These are phyloP conservation scores for Vickermania ingenoplastis DNA, from an alignment of 208 protist genomes.

Conservation along the genomic window DNA sequence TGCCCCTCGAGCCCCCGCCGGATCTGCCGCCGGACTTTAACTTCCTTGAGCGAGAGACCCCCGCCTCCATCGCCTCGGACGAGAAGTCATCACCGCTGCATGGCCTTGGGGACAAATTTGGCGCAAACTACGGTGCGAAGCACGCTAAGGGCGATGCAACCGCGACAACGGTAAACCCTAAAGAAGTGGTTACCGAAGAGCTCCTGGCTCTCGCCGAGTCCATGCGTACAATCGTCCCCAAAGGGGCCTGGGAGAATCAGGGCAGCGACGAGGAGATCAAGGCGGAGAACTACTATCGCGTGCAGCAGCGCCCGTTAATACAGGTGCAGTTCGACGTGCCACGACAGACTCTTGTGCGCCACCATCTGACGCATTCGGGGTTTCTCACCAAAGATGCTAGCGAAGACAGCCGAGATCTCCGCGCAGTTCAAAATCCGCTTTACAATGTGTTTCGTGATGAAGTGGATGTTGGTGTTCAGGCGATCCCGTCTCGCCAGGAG, in stretches of 20 bases:
- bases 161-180: not conserved
- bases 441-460: conserved; percentile 59
- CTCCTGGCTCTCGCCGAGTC: conserved; percentile 42
- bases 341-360: not conserved
- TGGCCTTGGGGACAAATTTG: not conserved
- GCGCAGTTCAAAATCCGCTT: conserved; percentile 43
- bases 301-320: conserved; percentile 45
- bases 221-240: conserved; percentile 51
- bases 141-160: not conserved
- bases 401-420: conserved; percentile 80
- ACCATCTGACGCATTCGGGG: not conserved
- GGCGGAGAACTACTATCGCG: conserved; percentile 30
- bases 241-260: conserved; percentile 63
- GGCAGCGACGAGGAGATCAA: conserved; percentile 78
- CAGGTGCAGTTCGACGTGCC: conserved; percentile 18
- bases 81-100: not conserved
- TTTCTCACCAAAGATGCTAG: conserved; percentile 38
- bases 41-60: not conserved
- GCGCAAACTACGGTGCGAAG: not conserved
- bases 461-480: conserved; percentile 75
- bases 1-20: not conserved
- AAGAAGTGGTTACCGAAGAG: conserved; percentile 37
- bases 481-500: conserved; percentile 21
- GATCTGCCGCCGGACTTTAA: not conserved
- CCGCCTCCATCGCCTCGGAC: not conserved